Base-by-base conservation (phyloP, 345 rosid species). In the Carallia brachiata region DNA sequence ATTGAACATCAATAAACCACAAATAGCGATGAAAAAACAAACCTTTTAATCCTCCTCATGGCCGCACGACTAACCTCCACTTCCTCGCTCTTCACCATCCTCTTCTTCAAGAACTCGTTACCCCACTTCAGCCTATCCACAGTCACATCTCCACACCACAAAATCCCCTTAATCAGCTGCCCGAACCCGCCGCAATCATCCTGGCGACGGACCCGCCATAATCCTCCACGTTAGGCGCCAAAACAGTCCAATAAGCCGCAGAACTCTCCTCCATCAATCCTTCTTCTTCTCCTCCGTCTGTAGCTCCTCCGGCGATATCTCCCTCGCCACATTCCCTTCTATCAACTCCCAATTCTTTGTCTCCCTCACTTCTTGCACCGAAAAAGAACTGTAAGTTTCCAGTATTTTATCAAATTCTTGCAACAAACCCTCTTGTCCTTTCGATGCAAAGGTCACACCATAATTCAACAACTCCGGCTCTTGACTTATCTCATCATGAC, bases 141-240 rank as follows among this genome's bases (percentile, higher is more conserved):
- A 6, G 99, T 90, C 1, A 95, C 90, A 77, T 95, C 94, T 0
- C 99, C 99, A 73, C 96, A 89, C 97, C 99, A 95, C 36, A 95
- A 69, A 40, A 92, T 89, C 79, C 99, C 99, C 81, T 78, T 85
- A 4, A 95, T 86, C 72, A 95, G 44, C 72, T 90, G 92, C 63
- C 98, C 0, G 99, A 92, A 28, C 99, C 99, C 0, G 93, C 82
- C 0, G 99, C 97, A 61, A 95, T 95, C 83, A 80, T 31, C 80
- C 84, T 87, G 0, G 99, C 89, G 6, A 81, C 82, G 18, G 75
- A 66, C 23, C 84, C 67, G 37, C 92, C 88, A 5, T 95, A 95
- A 4, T 92, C 98, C 85, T 95, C 98, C 34, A 95, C 90, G 60
- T 95, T 95, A 1, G 99, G 99, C 30, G 98, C 99, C 81, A 92